Conservation (phyloP, 306 rosid species). For the Coriaria nepalensis region DNA sequence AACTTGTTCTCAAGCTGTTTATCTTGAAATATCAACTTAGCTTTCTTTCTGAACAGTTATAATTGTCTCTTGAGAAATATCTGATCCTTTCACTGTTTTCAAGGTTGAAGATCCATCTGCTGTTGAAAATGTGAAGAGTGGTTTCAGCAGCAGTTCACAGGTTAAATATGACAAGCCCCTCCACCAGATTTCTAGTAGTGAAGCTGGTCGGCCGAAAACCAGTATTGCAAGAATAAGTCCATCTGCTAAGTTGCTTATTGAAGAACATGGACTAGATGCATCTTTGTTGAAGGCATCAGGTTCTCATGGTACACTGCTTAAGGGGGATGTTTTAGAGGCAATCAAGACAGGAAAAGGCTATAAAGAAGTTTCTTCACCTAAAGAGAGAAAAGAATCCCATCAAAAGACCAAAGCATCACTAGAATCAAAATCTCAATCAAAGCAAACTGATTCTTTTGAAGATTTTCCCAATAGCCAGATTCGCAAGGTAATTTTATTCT, state of each 20-base stretch:
- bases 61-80: constrained; percentile 16
- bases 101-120: constrained; percentile 85
- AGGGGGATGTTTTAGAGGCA: constrained; percentile 85
- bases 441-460: constrained; percentile 58
- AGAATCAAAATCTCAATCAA: constrained; percentile 29
- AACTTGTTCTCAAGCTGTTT: no score
- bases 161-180: constrained; percentile 43
- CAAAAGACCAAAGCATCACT: constrained; percentile 20
- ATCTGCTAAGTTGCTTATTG: constrained; percentile 72
- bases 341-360: constrained; percentile 61
- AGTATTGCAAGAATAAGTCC: constrained; percentile 64
- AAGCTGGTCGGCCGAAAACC: constrained; percentile 26
- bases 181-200: constrained; percentile 22
- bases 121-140: constrained; percentile 57
- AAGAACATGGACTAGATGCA: constrained; percentile 71
- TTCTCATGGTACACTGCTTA: constrained; percentile 62
- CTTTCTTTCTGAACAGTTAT: constrained; percentile 4
- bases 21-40: background rate
- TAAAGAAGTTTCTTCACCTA: constrained; percentile 38
- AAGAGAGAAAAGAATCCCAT: constrained; percentile 37
- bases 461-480: constrained; percentile 87
- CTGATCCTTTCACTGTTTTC: constrained; percentile 18
- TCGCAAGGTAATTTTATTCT: constrained; percentile 55
- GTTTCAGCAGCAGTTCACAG: constrained; percentile 30
- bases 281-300: constrained; percentile 74